Evolutionary conservation across 306 rosid genomes (phyloP), one percentile per base, ranked within the genome.

Genomic region (Quercus gilva): DNA sequence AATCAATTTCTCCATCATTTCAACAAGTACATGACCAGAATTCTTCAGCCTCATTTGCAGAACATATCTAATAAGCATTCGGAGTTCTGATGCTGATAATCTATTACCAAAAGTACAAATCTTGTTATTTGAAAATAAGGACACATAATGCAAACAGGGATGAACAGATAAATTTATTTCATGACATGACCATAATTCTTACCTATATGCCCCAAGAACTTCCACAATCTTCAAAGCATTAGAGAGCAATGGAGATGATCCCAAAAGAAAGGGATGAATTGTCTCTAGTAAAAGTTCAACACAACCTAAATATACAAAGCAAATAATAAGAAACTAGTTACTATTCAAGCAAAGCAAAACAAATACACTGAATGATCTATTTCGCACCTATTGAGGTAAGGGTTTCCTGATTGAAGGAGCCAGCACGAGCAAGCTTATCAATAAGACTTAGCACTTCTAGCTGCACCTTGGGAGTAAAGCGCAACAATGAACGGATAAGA

Each of bases 181-280:
- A 28, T 81, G 43, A 64, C 45, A 63, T 74, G 56, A 33, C 28
- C 33, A 60, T 18, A 76, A 81, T 61, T 56, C 79, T 68, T 86
- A 96, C 99, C 99, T 90, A 87, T 93, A 96, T 85, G 96, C 91
- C 78, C 98, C 99, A 77, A 96, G 99, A 73, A 90, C 91, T 88
- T 96, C 93, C 74, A 93, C 97, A 87, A 90, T 88, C 89, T 89
- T 90, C 86, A 96, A 83, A 69, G 97, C 89, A 88, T 88, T 76
- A 60, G 97, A 87, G 57, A 93, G 97, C 76, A 96, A 82, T 71
- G 96, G 90, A 83, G 99, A 96, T 14, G 98, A 90, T 33, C 94
- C 92, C 83, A 87, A 41, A 81, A 93, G 93, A 85, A 96, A 93
- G 74, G 99, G 99, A 63, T 87, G 92, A 88, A 93, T 88, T 59